These are phyloP conservation scores for Pseudogymnoascus sp. DNA, from an alignment of 2,329 filamentous ascomycete genomes.

Conservation along the genomic window DNA sequence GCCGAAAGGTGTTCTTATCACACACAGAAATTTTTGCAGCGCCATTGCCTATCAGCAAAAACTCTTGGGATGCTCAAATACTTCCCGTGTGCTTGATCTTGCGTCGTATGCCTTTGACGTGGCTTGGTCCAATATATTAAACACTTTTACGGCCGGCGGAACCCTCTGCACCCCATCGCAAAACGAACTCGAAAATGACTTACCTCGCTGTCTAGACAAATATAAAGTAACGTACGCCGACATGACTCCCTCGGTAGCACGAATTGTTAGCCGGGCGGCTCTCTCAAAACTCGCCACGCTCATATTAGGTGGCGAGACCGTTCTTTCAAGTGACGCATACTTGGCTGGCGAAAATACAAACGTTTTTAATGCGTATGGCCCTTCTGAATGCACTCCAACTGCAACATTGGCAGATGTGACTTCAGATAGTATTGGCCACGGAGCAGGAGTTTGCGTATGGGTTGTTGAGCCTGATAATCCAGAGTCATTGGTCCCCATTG, in stretches of 20 bases:
- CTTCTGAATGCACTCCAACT: slow-evolving; percentile 81
- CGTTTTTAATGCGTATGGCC: slow-evolving; percentile 56
- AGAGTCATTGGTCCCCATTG: neutral
- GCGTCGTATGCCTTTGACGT: slow-evolving; percentile 13
- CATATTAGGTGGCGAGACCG: slow-evolving; percentile 86
- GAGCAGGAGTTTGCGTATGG: slow-evolving; percentile 26
- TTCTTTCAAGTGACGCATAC: slow-evolving; percentile 46
- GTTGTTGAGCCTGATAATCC: slow-evolving; percentile 21
- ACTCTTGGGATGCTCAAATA: slow-evolving; percentile 11
- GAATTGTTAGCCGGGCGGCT: slow-evolving; percentile 77
- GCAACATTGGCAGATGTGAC: slow-evolving; percentile 28
- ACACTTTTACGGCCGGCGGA: slow-evolving; percentile 8
- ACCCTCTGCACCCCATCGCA: slow-evolving; percentile 58
- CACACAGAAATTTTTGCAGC: neutral
- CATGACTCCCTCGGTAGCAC: slow-evolving; percentile 50
- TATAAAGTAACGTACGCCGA: slow-evolving; percentile 42
- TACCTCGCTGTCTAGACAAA: slow-evolving; percentile 53
- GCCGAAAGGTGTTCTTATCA: slow-evolving; percentile 20
- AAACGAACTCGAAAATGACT: slow-evolving; percentile 60
- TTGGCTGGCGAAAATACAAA: slow-evolving; percentile 31
- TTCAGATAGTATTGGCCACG: slow-evolving; percentile 10
- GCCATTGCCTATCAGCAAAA: neutral
- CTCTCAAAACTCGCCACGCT: slow-evolving; percentile 60
- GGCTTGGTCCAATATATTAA: slow-evolving; percentile 3
- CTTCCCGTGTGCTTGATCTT: slow-evolving; percentile 12